phyloP scores from a whole-genome alignment of 2,329 filamentous ascomycete genomes.

The Talaromyces sp. region DNA sequence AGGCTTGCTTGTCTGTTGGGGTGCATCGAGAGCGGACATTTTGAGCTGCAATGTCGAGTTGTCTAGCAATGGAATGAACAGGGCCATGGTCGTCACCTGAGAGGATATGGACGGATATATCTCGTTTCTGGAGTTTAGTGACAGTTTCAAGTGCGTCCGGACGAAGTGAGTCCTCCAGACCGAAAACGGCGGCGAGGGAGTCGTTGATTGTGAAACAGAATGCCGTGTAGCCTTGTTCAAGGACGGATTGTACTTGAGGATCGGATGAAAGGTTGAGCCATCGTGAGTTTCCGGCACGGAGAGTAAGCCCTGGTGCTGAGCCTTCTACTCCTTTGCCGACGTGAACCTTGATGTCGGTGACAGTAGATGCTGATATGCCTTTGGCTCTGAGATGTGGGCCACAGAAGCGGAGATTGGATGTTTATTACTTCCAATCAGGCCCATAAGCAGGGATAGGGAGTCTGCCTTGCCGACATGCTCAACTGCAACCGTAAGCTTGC shows the following conservation, averaged over 20 bases:
- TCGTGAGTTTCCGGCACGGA: not conserved
- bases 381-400: not conserved
- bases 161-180: not conserved
- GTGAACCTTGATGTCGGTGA: not conserved
- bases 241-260: not conserved
- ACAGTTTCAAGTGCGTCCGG: not conserved
- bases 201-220: constrained; percentile 12
- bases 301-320: not conserved
- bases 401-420: constrained; percentile 3
- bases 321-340: constrained; percentile 1
- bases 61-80: not conserved
- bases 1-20: constrained; percentile 5
- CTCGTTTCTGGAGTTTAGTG: not conserved
- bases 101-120: not conserved
- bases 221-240: not conserved
- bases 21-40: constrained; percentile 1
- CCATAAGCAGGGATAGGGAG: not conserved
- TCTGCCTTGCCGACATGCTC: not conserved
- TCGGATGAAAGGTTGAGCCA: not conserved
- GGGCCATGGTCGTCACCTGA: not conserved
- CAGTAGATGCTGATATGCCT: not conserved
- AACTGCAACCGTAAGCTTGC: not conserved
- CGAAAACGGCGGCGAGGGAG: not conserved
- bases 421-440: not conserved
- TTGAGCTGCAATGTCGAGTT: not conserved